Evolutionary conservation across 805 yeast genomes (phyloP).

Genomic region (Kluyveromyces lactis): DNA sequence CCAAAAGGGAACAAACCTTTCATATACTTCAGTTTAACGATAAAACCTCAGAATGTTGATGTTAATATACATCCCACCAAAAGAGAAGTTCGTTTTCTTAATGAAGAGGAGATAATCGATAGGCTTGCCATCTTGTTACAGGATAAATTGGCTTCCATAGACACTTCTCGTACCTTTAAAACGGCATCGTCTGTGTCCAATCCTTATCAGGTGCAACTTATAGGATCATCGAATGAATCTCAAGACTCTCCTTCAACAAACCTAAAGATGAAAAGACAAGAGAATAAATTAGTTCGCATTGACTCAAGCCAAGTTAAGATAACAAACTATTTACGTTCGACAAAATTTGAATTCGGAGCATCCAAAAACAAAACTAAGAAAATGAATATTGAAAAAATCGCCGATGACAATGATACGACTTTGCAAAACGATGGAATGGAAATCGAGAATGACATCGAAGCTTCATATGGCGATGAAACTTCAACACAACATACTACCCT

Average conservation of each 20-base stretch:
- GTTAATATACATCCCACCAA: conserved; percentile 97
- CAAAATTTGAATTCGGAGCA: neutral
- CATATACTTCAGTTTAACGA: conserved; percentile 60
- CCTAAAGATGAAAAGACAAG: conserved; percentile 21
- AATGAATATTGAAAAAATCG: too few species aligned
- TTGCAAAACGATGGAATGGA: neutral
- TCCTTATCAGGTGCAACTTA: conserved; percentile 1
- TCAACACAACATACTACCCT: neutral
- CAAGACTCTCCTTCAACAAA: conserved; percentile 3
- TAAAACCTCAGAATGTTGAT: conserved; percentile 67
- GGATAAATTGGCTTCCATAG: conserved; percentile 44
- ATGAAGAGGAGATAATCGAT: conserved; percentile 81
- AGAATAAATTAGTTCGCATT: conserved; percentile 28
- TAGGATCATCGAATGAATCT: neutral
- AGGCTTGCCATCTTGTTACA: conserved; percentile 43
- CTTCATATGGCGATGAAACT: neutral
- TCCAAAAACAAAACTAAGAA: neutral
- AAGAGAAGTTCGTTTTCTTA: conserved; percentile 76
- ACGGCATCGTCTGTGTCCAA: conserved; percentile 49
- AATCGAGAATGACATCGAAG: neutral
- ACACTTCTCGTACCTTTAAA: conserved; percentile 58
- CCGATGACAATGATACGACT: neutral
- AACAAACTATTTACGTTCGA: conserved; percentile 19
- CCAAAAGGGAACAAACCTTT: conserved; percentile 79
- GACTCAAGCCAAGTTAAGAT: conserved; percentile 28